Evolutionary conservation across 2,329 filamentous ascomycete genomes (phyloP).

Genomic region (Colletotrichum sp.): DNA sequence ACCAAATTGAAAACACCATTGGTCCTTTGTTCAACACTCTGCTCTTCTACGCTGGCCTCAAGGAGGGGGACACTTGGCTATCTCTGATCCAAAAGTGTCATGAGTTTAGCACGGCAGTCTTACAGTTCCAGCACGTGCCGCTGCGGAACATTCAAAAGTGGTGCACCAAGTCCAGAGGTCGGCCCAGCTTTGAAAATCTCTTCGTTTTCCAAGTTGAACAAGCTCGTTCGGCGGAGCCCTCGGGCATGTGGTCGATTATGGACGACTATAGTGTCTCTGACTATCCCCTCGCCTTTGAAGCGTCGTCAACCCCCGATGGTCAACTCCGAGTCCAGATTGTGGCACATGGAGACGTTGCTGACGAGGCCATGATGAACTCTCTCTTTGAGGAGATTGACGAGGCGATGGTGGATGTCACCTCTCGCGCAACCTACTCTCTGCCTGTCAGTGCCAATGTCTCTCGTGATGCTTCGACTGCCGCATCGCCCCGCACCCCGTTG

Average conservation of each 20-base stretch:
- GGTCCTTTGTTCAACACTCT: constrained; percentile 93
- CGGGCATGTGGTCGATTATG: constrained; percentile 58
- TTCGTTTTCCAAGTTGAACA: constrained; percentile 78
- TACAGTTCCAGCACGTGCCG: constrained; percentile 80
- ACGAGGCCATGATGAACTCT: constrained; percentile 29
- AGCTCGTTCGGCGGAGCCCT: not conserved
- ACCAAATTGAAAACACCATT: constrained; percentile 69
- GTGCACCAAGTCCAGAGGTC: constrained; percentile 53
- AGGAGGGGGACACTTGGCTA: constrained; percentile 57
- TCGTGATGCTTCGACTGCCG: constrained; percentile 11
- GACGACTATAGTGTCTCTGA: constrained; percentile 60
- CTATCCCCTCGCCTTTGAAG: constrained; percentile 81
- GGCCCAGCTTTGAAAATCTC: constrained; percentile 76
- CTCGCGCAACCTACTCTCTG: not conserved
- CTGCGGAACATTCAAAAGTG: constrained; percentile 83
- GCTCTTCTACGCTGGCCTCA: constrained; percentile 65
- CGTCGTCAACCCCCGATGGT: constrained; percentile 55
- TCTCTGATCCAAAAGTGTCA: constrained; percentile 70
- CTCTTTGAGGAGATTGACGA: constrained; percentile 47
- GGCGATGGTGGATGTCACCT: constrained; percentile 16
- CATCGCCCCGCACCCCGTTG: constrained; percentile 7
- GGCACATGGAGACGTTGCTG: constrained; percentile 50
- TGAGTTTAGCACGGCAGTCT: constrained; percentile 68
- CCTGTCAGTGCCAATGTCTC: constrained; percentile 8
- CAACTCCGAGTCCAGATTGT: constrained; percentile 64